Evolutionary conservation across 352 stramenopile species (phyloP), one percentile per base, ranked within the genome.

Genomic region (Phytophthora hybrid): DNA sequence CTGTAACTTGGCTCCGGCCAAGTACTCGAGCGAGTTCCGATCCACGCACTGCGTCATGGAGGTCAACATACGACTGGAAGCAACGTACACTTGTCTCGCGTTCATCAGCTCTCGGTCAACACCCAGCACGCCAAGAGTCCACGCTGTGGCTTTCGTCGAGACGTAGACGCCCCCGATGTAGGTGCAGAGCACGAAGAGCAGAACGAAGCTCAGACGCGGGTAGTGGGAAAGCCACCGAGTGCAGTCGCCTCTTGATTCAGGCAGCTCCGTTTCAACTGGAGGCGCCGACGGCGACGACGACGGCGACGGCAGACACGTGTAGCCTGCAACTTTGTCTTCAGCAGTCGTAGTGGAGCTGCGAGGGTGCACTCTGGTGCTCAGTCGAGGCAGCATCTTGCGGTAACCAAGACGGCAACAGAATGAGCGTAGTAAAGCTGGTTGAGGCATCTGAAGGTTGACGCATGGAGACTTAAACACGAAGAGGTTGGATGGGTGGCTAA

Each of bases 171-270:
- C 86, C 23, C 79, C 80, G 5, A 74, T 44, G 44, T 81, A 82
- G 16, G 73, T 81, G 54, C 76, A 85, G 21, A 74, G 16, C 21
- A 90, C 46, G 37, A 87, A 81, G 14, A 91, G 64, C 18, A 91
- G n/a, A n/a, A 85, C 46, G 66, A 90, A 92, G 54, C 76, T 77
- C 7, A 89, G 46, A 0, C 85, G 81, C 23, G 86, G 84, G 49
- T 85, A 87, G 47, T 72, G 78, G 61, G 69, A 77, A 26, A 89
- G 51, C 79, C 71, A 84, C 6, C 47, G 67, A 6, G 49, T 61
- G 23, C 31, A 39, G 14, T 26, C 21, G 2, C 31, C 16, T 47
- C 37, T 23, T 7, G 58, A 60, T n/a, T 57, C 63, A 7, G 52
- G 44, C 44, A 61, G 23, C 34, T 59, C 58, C 5, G 60, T 6